Evolutionary conservation across 139 green algal species (phyloP), one percentile per base, ranked within the genome.

Genomic region (Axilococcus clingmanii): DNA sequence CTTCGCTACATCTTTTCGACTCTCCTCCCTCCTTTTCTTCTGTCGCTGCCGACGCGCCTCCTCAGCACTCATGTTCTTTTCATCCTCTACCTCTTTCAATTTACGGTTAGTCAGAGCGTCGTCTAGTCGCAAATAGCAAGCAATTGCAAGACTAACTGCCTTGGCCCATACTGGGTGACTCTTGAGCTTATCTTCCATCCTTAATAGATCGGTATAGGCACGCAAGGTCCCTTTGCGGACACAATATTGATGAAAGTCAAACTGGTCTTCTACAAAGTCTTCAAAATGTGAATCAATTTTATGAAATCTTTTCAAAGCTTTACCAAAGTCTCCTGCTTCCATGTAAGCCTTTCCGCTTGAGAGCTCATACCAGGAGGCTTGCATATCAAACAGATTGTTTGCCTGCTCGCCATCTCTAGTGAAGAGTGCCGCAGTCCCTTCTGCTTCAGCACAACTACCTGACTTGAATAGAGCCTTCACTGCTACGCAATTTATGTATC

Each of bases 221-320:
- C 92, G 74, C 70, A 98, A 78, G 30, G 91, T 98, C 75, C 61
- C 83, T 74, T 98, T 97, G 47, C 91, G 75, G 29, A 96, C 28
- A 77, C 91, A 98, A 77, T 97, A 99, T 33, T 46, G 59, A 76
- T 99, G 92, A 71, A 99, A 99, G 75, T 99, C 92, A 47, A 97
- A 96, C 75, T 98, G 90, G 73, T 99, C 92, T 61, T 99, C 92
- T 16, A 55, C 41, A 48, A 94, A 85, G 54, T 92, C 81, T 4
- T 55, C 58, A 73, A 89, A 97, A 74, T 97, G 90, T 42, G 76
- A 81, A 36, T 73, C 57, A 11, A 93, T 68, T 28, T 73, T 67
- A 3, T 71, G 29, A 59, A 87, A 91, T 45, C 85, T 86, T 64
- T 97, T 96, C 19, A 96, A 68, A 9, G 86, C 86, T 59, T 79